Conservation (phyloP, 345 rosid genomes). For the Viola odorata region DNA sequence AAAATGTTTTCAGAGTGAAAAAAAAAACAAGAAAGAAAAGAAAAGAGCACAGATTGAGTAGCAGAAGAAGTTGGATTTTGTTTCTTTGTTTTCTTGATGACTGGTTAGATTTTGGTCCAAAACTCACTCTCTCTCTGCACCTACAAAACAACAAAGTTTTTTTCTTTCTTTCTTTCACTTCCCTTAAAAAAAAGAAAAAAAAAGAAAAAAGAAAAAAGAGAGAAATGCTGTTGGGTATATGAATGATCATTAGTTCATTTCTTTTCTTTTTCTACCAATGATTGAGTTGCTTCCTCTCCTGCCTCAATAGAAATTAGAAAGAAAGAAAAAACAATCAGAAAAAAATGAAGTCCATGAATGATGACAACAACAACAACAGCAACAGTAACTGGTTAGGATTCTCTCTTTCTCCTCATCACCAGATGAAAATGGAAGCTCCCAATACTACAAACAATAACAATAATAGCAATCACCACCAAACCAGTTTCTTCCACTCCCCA, state of each 20-base stretch:
- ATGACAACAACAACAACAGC: conserved; percentile 40
- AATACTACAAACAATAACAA: conserved; percentile 13
- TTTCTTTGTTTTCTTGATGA: conserved; percentile 16
- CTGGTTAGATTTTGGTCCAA: conserved; percentile 34
- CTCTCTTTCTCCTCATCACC: conserved; percentile 72
- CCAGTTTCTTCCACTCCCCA: conserved; percentile 31
- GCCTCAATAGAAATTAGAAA: not conserved
- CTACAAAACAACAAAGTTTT: not conserved
- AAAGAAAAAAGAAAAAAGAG: conserved; percentile 12
- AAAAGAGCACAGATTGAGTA: conserved; percentile 29
- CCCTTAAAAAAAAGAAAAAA: conserved; percentile 9
- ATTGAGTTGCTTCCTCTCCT: conserved; percentile 43
- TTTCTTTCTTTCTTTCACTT: no score
- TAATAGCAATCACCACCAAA: conserved; percentile 18
- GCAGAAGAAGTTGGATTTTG: conserved; percentile 33
- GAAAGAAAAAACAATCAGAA: conserved; percentile 1
- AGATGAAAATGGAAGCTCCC: conserved; percentile 56
- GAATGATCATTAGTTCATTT: conserved; percentile 25
- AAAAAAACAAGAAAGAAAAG: conserved; percentile 21
- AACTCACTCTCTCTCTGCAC: conserved; percentile 11
- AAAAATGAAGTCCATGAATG: conserved; percentile 59
- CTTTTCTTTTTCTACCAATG: conserved; percentile 42
- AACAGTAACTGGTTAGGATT: conserved; percentile 64
- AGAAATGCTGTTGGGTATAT: conserved; percentile 4
- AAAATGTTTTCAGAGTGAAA: conserved; percentile 30